These are phyloP conservation scores for Paramecium sexaurelia DNA, from an alignment of 73 alveolate species.

Conservation along the genomic window DNA sequence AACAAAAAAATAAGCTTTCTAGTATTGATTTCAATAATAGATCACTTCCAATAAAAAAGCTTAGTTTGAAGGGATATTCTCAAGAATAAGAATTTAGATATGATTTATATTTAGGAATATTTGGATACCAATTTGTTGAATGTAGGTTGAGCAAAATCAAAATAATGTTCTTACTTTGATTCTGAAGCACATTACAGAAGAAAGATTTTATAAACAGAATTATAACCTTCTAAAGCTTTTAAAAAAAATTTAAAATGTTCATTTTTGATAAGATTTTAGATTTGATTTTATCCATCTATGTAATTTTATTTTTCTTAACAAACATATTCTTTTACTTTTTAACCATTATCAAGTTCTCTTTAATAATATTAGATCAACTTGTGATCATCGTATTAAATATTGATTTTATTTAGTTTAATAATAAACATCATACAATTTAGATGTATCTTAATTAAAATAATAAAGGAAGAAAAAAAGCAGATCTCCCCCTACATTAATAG, in stretches of 20 bases:
- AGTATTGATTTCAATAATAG: background rate
- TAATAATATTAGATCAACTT: slow-evolving; percentile 46
- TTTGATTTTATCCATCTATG: slow-evolving; percentile 78
- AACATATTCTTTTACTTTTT: slow-evolving; percentile 81
- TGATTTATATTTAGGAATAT: no score
- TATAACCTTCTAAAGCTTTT: background rate
- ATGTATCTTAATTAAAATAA: slow-evolving; percentile 95
- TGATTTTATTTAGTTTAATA: no score
- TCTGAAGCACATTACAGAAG: no score
- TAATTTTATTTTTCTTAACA: slow-evolving; percentile 86
- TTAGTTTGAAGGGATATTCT: background rate
- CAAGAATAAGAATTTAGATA: no score
- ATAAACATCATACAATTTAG: no score
- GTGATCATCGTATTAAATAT: no score
- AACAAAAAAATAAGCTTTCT: background rate
- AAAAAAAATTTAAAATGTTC: no score
- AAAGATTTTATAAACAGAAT: no score
- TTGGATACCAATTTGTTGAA: no score
- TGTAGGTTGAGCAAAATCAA: no score
- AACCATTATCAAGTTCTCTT: slow-evolving; percentile 85
- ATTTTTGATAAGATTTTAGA: slow-evolving; percentile 79
- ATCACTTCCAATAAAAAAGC: background rate
- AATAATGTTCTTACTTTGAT: no score
- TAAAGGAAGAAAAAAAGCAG: slow-evolving; percentile 89
- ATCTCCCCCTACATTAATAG: slow-evolving; percentile 62